Percentiles rank a stretch among this genome's conserved stretches.
These are phyloP conservation scores for Phytophthora fragariae DNA, from an alignment of 352 stramenopile species.

Conservation along the genomic window DNA sequence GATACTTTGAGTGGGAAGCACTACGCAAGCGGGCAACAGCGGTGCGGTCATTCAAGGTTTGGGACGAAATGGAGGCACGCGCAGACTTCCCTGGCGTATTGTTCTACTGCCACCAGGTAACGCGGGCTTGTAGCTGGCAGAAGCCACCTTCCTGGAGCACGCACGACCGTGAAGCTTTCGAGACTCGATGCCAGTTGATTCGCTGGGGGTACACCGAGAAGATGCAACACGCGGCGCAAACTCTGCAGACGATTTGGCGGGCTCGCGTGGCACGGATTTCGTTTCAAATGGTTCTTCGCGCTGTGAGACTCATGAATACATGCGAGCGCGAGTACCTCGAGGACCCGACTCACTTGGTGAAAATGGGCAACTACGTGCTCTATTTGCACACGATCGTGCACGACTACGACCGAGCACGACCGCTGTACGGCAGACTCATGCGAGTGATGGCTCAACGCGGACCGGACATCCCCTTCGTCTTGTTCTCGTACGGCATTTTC, in stretches of 20 bases:
- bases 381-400: slow-evolving; percentile 80
- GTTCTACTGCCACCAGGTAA: slow-evolving; percentile 84
- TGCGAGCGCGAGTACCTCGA: slow-evolving; percentile 80
- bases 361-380: slow-evolving; percentile 87
- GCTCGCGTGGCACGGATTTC: slow-evolving; percentile 60
- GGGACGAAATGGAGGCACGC: slow-evolving; percentile 72
- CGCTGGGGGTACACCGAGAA: slow-evolving; percentile 72
- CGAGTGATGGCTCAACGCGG: slow-evolving; percentile 81
- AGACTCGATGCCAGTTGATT: slow-evolving; percentile 59
- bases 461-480: slow-evolving; percentile 81
- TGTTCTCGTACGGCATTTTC: slow-evolving; percentile 82
- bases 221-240: slow-evolving; percentile 59
- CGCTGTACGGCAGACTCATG: slow-evolving; percentile 72
- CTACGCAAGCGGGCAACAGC: slow-evolving; percentile 37
- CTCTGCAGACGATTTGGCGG: slow-evolving; percentile 65
- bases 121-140: slow-evolving; percentile 69
- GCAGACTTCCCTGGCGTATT: slow-evolving; percentile 54
- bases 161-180: slow-evolving; percentile 52
- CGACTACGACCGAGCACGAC: slow-evolving; percentile 81
- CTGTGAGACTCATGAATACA: slow-evolving; percentile 73
- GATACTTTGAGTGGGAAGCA: slow-evolving; percentile 73
- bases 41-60: slow-evolving; percentile 68
- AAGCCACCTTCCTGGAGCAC: slow-evolving; percentile 65
- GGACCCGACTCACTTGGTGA: slow-evolving; percentile 75
- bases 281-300: slow-evolving; percentile 67